Evolutionary conservation across 2,329 filamentous ascomycete species (phyloP).

Genomic region (Alternaria dauci): DNA sequence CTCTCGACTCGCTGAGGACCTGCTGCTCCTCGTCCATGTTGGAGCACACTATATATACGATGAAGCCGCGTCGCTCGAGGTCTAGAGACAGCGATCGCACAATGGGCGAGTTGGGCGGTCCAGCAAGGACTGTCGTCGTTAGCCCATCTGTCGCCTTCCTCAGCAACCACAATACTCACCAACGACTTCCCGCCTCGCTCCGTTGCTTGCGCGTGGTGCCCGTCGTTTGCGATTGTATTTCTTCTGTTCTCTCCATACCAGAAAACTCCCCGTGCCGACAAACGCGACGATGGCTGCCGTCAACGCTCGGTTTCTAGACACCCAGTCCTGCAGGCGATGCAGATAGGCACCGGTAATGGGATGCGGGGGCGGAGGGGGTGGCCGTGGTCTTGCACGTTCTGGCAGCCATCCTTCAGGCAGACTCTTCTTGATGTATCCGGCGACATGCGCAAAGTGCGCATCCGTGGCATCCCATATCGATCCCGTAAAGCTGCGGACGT

Average conservation of each 20-base stretch:
- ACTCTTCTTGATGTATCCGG: constrained; percentile 73
- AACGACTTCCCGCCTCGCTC: constrained; percentile 84
- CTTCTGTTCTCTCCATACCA: constrained; percentile 70
- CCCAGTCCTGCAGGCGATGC: constrained; percentile 74
- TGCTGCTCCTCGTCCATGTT: constrained; percentile 84
- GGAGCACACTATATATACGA: constrained; percentile 89
- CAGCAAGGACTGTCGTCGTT: constrained; percentile 73
- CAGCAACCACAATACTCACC: constrained; percentile 43
- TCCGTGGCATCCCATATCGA: constrained; percentile 83
- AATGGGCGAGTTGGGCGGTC: constrained; percentile 84
- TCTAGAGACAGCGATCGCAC: constrained; percentile 85
- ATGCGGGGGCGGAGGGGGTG: constrained; percentile 56
- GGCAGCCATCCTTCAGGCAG: constrained; percentile 77
- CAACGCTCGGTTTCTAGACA: constrained; percentile 74
- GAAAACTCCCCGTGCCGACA: constrained; percentile 68
- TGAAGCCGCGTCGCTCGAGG: constrained; percentile 88
- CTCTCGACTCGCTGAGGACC: constrained; percentile 77
- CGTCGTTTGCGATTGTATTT: constrained; percentile 70
- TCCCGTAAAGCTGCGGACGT: constrained; percentile 74
- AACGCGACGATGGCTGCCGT: constrained; percentile 76
- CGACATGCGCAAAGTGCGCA: constrained; percentile 78
- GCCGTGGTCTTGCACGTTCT: constrained; percentile 68
- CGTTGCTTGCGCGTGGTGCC: constrained; percentile 80
- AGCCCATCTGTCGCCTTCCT: constrained; percentile 6
- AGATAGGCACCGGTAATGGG: constrained; percentile 56